phyloP scores from a whole-genome alignment of 768 basidiomycete species.

The Pulveroboletus sp. region DNA sequence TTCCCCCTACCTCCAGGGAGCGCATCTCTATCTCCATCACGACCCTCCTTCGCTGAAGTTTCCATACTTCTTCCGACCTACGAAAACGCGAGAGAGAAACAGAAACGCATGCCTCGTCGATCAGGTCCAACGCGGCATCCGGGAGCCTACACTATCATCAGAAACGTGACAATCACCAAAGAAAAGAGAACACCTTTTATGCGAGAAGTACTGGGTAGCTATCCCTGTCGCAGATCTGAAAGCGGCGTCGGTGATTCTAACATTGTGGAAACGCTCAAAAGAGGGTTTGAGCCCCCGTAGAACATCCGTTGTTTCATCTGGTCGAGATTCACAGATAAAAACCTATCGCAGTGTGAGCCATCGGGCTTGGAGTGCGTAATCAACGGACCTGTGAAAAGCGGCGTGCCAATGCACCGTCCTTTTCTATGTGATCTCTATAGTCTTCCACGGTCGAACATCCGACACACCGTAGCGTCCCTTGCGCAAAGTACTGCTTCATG shows the following conservation, averaged over 20 bases:
- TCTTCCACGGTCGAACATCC: constrained; percentile 9
- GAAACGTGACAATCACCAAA: neutral
- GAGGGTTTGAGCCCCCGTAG: constrained; percentile 1
- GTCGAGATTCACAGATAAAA: constrained; percentile 1
- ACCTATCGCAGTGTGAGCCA: neutral
- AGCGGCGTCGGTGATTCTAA: constrained; percentile 3
- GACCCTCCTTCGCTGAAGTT: neutral
- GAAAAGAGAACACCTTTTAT: constrained; percentile 6
- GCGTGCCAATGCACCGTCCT: constrained; percentile 5
- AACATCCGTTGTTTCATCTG: constrained; percentile 1
- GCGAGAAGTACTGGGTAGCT: constrained; percentile 5
- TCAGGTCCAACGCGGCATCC: constrained; percentile 5
- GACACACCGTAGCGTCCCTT: constrained; percentile 5
- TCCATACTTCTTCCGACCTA: constrained; percentile 3
- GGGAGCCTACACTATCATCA: neutral
- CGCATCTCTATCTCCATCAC: constrained; percentile 5
- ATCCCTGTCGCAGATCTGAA: constrained; percentile 1
- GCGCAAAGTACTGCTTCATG: constrained; percentile 6
- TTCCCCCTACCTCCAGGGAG: neutral
- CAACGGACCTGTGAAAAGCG: constrained; percentile 4
- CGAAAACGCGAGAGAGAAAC: neutral
- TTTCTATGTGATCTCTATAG: constrained; percentile 5
- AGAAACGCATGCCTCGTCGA: constrained; percentile 3
- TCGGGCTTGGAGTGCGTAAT: neutral
- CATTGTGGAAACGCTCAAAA: constrained; percentile 2